Evolutionary conservation across 225 moss, liverwort and hornwort genomes (phyloP).

Genomic region (Bryum argenteum): DNA sequence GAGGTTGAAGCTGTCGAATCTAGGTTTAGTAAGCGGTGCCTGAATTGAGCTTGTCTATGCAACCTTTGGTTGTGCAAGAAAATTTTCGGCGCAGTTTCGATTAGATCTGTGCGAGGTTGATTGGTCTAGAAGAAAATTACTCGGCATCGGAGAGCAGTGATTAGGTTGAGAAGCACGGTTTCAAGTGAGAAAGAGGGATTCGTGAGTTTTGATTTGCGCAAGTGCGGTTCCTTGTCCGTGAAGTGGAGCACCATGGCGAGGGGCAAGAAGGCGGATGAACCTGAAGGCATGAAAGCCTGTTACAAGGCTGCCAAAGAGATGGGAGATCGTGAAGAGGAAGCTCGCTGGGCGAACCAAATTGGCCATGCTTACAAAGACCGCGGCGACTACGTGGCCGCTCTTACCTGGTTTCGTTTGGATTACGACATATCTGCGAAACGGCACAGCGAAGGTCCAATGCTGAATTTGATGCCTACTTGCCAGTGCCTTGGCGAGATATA

Average conservation of each 20-base stretch:
- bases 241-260: slow-evolving; percentile 45
- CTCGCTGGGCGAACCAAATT: slow-evolving; percentile 95
- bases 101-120: too few relatives aligned
- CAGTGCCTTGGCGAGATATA: slow-evolving; percentile 86
- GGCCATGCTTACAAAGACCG: slow-evolving; percentile 83
- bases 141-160: neutral
- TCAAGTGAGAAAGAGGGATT: slow-evolving; percentile 8
- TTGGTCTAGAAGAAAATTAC: neutral
- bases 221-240: neutral
- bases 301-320: slow-evolving; percentile 65
- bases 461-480: slow-evolving; percentile 85
- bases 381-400: slow-evolving; percentile 83
- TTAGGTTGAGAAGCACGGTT: neutral
- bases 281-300: slow-evolving; percentile 60
- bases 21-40: neutral
- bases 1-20: neutral
- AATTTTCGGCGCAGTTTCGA: neutral
- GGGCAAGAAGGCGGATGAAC: slow-evolving; percentile 35
- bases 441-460: slow-evolving; percentile 25
- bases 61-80: neutral
- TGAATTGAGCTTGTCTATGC: neutral
- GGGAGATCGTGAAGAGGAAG: slow-evolving; percentile 87
- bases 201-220: slow-evolving; percentile 14
- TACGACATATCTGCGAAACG: slow-evolving; percentile 70
- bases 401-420: slow-evolving; percentile 84